A percentile compares a stretch with the other conserved stretches of the same genome.
Conservation (phyloP, 805 yeast genomes). For the Naumovozyma castellii region DNA sequence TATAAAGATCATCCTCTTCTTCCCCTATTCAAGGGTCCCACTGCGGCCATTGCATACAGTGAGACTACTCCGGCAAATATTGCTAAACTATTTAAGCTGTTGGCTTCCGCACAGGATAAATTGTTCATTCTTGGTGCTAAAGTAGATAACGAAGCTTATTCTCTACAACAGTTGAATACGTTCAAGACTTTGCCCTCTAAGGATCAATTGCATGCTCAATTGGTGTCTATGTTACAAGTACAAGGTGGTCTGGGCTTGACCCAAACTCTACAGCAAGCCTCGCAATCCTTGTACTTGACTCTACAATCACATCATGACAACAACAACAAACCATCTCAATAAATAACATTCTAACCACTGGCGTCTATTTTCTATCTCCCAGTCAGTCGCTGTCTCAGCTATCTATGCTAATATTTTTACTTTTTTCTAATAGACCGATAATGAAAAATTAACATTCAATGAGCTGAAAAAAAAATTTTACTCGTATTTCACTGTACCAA, state of each 20-base stretch:
- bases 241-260: slow-evolving; percentile 87
- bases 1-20: slow-evolving; percentile 55
- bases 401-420: too few relatives aligned
- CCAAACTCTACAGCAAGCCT: slow-evolving; percentile 63
- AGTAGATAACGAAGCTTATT: slow-evolving; percentile 52
- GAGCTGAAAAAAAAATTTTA: neutral
- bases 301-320: slow-evolving; percentile 53
- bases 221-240: slow-evolving; percentile 73
- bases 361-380: neutral
- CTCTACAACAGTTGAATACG: slow-evolving; percentile 41
- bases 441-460: neutral
- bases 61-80: slow-evolving; percentile 64
- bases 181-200: slow-evolving; percentile 69
- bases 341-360: neutral
- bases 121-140: slow-evolving; percentile 80
- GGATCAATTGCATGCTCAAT: slow-evolving; percentile 66
- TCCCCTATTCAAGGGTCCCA: slow-evolving; percentile 72
- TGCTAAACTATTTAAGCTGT: slow-evolving; percentile 47
- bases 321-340: slow-evolving; percentile 2
- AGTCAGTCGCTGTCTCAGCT: neutral
- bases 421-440: too few relatives aligned
- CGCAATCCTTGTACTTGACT: slow-evolving; percentile 62
- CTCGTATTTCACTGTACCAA: neutral
- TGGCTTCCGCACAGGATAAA: slow-evolving; percentile 59
- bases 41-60: slow-evolving; percentile 64